A percentile compares a stretch with the other conserved stretches of the same genome.
phyloP scores from a whole-genome alignment of 805 yeast species.

The Candida vartiovaarae region DNA sequence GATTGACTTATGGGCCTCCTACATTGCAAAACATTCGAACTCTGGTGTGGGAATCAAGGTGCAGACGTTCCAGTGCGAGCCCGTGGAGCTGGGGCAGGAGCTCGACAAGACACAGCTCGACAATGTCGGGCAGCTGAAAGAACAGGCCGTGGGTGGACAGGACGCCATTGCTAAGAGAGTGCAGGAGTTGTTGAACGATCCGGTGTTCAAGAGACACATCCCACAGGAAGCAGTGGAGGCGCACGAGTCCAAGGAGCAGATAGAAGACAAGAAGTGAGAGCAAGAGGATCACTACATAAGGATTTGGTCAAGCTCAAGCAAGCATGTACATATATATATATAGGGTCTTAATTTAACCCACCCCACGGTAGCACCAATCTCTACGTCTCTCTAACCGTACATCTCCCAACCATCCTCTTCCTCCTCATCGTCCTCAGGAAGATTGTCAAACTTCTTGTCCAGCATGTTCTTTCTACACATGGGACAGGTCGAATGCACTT shows the following conservation, averaged over 20 bases:
- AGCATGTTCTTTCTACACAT: slow-evolving; percentile 72
- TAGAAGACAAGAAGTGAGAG: slow-evolving; percentile 3
- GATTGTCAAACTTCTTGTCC: slow-evolving; percentile 31
- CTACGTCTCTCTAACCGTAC: slow-evolving; percentile 41
- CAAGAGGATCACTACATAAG: not conserved
- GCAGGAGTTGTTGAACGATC: slow-evolving; percentile 61
- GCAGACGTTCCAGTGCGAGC: slow-evolving; percentile 48
- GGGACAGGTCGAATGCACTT: slow-evolving; percentile 72
- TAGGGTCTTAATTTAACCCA: not conserved
- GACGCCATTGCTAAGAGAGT: slow-evolving; percentile 40
- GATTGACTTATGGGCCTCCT: slow-evolving; percentile 74
- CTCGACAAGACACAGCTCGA: slow-evolving; percentile 25
- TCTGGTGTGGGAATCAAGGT: slow-evolving; percentile 84
- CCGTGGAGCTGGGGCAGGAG: slow-evolving; percentile 35
- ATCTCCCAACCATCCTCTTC: slow-evolving; percentile 71
- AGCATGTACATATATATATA: slow-evolving; percentile 8
- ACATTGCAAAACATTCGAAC: slow-evolving; percentile 65
- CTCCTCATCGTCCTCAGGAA: slow-evolving; percentile 29
- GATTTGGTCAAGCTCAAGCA: not conserved
- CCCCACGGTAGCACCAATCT: not conserved
- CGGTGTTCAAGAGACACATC: slow-evolving; percentile 54
- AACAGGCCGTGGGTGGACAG: slow-evolving; percentile 5
- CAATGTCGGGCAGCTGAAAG: slow-evolving; percentile 5
- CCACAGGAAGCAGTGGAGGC: slow-evolving; percentile 6
- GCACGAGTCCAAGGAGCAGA: slow-evolving; percentile 6